Base-by-base conservation (phyloP, 2,329 filamentous ascomycete genomes). In the Hymenoscyphus linearis region DNA sequence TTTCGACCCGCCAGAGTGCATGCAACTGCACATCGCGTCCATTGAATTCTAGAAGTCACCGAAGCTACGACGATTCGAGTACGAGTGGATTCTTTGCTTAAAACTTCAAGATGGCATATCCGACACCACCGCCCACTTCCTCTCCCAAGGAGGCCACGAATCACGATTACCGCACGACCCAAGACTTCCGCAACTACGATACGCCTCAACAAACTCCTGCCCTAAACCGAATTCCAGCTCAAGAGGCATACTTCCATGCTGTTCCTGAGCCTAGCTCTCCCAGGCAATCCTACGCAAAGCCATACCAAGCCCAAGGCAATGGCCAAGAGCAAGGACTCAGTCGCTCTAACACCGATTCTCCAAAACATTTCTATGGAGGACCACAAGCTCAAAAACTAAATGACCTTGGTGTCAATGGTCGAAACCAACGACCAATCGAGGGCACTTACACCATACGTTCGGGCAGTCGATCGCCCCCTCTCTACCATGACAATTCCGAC, bases 81-180 rank as follows among this genome's bases (percentile, higher is more conserved):
- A 31, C 31, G 31, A 31, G 31, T 31, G 31, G 31, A 31, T 31
- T 31, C 31, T 31, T 31, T 9, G 31, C 25, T n/a, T 54, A 13
- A 14, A 13, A 3, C 12, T 54, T 52, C 34, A 62, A 2, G n/a
- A 57, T 62, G 56, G 36, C 55, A 58, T 62, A 62, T 57, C 60
- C 60, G 34, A 62, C 60, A 18, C 60, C 60, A 13, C 60, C 60
- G 12, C 60, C 60, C 26, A 62, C 60, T 12, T 52, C 37, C 52
- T 61, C 60, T 22, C 60, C 60, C 9, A 61, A 61, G 18, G 60
- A 61, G 18, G 35, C 55, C 34, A 18, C 35, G 16, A 52, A 61
- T n/a, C 52, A 56, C 56, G 26, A 59, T 4, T 56, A 61, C 31
- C 35, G 26, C 40, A 58, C 25, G 12, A 44, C 50, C 26, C 56